Evolutionary conservation across 257 asterid species (phyloP).

Genomic region (Cruciata laevipes): DNA sequence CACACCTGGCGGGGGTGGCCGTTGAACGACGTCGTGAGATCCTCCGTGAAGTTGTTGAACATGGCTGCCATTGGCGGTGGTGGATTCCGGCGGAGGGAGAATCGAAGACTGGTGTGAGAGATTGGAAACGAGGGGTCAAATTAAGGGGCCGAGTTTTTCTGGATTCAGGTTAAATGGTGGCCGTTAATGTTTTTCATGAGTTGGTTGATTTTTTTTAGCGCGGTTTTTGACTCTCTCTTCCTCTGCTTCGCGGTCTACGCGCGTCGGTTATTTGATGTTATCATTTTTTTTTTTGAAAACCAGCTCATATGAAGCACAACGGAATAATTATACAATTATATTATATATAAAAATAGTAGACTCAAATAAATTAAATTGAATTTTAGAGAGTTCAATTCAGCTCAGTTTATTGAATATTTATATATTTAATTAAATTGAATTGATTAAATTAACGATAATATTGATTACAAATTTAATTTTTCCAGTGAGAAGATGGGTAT

Average conservation of each 20-base stretch:
- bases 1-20: constrained; percentile 29
- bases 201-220: constrained; percentile 15
- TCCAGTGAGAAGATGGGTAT: too few species aligned
- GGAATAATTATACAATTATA: too few species aligned
- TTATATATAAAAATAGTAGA: too few species aligned
- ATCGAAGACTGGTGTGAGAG: neutral
- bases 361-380: too few species aligned
- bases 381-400: too few species aligned
- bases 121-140: constrained; percentile 14
- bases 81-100: neutral
- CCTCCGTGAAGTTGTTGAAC: neutral
- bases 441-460: too few species aligned
- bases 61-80: neutral
- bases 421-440: too few species aligned
- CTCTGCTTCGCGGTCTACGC: neutral
- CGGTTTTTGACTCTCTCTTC: neutral
- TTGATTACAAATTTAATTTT: too few species aligned
- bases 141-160: neutral
- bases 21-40: neutral
- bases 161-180: neutral
- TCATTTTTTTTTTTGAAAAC: too few species aligned
- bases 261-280: neutral
- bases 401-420: too few species aligned
- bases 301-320: too few species aligned
- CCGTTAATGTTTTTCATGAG: constrained; percentile 20